A percentile compares a stretch with the other conserved stretches of the same genome.
Evolutionary conservation across 345 rosid species (phyloP).

Genomic region (Acer yangbiense): DNA sequence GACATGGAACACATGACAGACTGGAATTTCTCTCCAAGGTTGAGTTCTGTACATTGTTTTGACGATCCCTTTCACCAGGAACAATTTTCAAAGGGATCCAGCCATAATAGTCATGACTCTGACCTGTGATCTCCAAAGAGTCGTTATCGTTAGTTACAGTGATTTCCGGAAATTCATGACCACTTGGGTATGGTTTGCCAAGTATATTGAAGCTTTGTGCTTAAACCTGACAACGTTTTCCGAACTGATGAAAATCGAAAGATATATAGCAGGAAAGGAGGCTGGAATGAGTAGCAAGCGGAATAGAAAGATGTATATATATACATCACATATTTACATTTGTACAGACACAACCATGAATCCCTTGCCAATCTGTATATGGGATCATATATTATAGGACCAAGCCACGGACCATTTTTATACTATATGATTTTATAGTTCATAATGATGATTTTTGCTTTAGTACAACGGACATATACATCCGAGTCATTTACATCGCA

Average conservation of each 20-base stretch:
- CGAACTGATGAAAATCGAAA: background rate
- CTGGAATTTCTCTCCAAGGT: conserved; percentile 75
- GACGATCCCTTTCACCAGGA: conserved; percentile 90
- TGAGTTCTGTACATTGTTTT: conserved; percentile 68
- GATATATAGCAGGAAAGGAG: background rate
- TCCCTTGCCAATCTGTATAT: background rate
- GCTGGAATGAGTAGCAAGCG: background rate
- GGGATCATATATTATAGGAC: background rate
- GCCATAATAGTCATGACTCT: conserved; percentile 13
- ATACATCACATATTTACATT: background rate
- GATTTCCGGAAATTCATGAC: background rate
- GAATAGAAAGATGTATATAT: no score
- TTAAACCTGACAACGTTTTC: background rate
- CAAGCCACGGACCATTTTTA: background rate
- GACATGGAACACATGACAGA: conserved; percentile 51
- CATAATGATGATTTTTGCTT: no score
- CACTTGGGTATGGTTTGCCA: background rate
- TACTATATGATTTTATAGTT: no score
- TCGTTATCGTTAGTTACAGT: background rate
- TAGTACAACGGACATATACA: no score
- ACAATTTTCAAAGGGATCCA: conserved; percentile 47
- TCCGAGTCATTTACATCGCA: no score
- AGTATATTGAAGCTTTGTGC: background rate
- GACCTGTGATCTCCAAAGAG: conserved; percentile 4
- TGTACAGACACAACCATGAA: background rate